phyloP scores from a whole-genome alignment of 768 basidiomycete species.

The Lentinula boryana region DNA sequence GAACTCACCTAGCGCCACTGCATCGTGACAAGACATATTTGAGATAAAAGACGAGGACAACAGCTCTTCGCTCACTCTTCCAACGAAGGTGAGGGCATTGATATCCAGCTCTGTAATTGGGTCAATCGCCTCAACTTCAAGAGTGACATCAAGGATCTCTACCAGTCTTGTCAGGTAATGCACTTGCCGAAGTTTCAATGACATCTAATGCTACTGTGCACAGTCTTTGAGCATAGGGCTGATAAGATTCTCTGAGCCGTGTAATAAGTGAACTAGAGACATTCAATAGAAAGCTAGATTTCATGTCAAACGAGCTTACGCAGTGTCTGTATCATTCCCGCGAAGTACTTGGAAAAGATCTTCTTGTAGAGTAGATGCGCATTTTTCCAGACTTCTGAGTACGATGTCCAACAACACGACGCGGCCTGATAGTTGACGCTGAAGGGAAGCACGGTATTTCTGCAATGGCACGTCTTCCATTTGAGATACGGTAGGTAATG shows the following conservation, averaged over 20 bases:
- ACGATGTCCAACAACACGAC: constrained; percentile 56
- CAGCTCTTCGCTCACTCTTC: constrained; percentile 44
- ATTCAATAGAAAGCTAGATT: constrained; percentile 6
- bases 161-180: constrained; percentile 28
- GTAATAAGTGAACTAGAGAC: constrained; percentile 31
- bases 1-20: constrained; percentile 29
- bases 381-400: constrained; percentile 52
- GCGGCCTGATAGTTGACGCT: constrained; percentile 59
- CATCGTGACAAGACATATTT: constrained; percentile 35
- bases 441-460: constrained; percentile 55
- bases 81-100: constrained; percentile 38
- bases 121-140: neutral
- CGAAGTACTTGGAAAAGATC: constrained; percentile 48
- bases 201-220: constrained; percentile 35
- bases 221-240: constrained; percentile 43
- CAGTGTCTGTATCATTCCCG: constrained; percentile 32
- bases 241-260: constrained; percentile 39
- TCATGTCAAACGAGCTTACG: constrained; percentile 27
- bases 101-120: constrained; percentile 19
- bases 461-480: constrained; percentile 44
- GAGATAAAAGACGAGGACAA: constrained; percentile 36
- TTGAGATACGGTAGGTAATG: constrained; percentile 40
- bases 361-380: constrained; percentile 49
- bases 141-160: constrained; percentile 5
- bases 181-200: constrained; percentile 30